Conservation (phyloP, 352 stramenopile genomes). For the Globisporangium cederbergense region DNA sequence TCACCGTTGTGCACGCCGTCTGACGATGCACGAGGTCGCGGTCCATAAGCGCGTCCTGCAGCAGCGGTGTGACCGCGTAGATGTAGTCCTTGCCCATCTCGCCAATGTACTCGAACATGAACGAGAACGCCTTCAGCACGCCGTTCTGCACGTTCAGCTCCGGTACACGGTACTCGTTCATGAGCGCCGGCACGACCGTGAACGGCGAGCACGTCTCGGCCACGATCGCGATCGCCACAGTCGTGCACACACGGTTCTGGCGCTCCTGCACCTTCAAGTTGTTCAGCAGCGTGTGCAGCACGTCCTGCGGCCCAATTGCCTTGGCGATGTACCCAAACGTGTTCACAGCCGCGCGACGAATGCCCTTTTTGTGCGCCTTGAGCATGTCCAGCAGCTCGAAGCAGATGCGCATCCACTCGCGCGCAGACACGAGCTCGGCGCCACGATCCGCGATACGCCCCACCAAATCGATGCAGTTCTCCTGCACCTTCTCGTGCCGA, state of each 20-base stretch:
- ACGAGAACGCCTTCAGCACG: constrained; percentile 98
- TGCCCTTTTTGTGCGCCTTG: constrained; percentile 99
- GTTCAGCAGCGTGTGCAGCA: constrained; percentile 98
- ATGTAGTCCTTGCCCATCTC: constrained; percentile 99
- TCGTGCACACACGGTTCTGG: constrained; percentile 99
- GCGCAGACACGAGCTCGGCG: constrained; percentile 96
- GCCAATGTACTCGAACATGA: constrained; percentile 99
- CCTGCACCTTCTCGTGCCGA: constrained; percentile 99
- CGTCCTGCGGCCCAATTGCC: constrained; percentile 98
- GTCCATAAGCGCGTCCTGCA: constrained; percentile 99
- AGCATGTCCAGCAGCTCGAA: constrained; percentile 99
- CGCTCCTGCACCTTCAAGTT: constrained; percentile 99
- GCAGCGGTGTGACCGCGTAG: constrained; percentile 96
- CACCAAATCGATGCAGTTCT: constrained; percentile 99
- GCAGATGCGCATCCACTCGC: constrained; percentile 99
- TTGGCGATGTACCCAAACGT: constrained; percentile 99
- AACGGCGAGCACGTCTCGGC: constrained; percentile 99
- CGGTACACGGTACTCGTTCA: constrained; percentile 99
- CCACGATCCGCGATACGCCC: constrained; percentile 98
- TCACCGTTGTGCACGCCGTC: constrained; percentile 96
- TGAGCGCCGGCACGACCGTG: constrained; percentile 97
- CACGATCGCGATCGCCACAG: constrained; percentile 99
- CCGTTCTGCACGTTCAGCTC: constrained; percentile 99
- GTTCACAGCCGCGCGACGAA: constrained; percentile 97
- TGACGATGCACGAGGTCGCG: constrained; percentile 98